phyloP scores from a whole-genome alignment of 108 stramenopile genomes.

The Stephanodiscus triporus region DNA sequence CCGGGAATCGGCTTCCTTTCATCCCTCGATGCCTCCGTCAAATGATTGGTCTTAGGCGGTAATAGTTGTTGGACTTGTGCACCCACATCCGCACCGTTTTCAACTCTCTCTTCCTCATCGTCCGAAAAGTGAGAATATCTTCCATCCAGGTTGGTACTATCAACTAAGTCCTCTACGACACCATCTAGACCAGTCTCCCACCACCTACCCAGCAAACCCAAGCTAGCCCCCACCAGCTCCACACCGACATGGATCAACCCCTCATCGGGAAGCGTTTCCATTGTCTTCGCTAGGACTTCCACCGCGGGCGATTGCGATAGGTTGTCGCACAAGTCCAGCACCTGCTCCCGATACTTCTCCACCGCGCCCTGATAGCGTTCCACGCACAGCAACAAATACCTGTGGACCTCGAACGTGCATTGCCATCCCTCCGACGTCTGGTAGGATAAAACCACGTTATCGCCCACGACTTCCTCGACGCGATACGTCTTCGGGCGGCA shows the following conservation, averaged over 20 bases:
- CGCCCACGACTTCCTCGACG: slow-evolving; percentile 64
- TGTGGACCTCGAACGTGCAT: slow-evolving; percentile 68
- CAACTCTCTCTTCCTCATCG: slow-evolving; percentile 33
- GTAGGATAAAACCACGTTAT: slow-evolving; percentile 65
- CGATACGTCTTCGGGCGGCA: slow-evolving; percentile 47
- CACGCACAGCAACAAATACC: slow-evolving; percentile 67
- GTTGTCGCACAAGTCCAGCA: slow-evolving; percentile 63
- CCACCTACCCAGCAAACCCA: slow-evolving; percentile 69
- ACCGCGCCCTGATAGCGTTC: slow-evolving; percentile 65
- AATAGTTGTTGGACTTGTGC: background rate
- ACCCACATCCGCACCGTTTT: slow-evolving; percentile 1
- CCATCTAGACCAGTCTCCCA: slow-evolving; percentile 66
- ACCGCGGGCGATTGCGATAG: slow-evolving; percentile 72
- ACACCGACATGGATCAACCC: slow-evolving; percentile 67
- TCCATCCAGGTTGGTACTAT: slow-evolving; percentile 84
- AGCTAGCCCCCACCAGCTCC: slow-evolving; percentile 52
- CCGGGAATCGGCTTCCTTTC: slow-evolving; percentile 60
- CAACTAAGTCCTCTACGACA: slow-evolving; percentile 62
- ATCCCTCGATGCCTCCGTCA: slow-evolving; percentile 3
- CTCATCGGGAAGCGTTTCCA: slow-evolving; percentile 65
- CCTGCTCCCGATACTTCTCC: slow-evolving; percentile 64
- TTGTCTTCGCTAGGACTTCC: slow-evolving; percentile 52
- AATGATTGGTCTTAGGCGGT: background rate
- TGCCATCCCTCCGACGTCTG: slow-evolving; percentile 77
- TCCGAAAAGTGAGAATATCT: slow-evolving; percentile 50